A percentile compares a stretch with the other conserved stretches of the same genome.
Evolutionary conservation across 208 protist species (phyloP).

Genomic region (Leishmania amazonensis): DNA sequence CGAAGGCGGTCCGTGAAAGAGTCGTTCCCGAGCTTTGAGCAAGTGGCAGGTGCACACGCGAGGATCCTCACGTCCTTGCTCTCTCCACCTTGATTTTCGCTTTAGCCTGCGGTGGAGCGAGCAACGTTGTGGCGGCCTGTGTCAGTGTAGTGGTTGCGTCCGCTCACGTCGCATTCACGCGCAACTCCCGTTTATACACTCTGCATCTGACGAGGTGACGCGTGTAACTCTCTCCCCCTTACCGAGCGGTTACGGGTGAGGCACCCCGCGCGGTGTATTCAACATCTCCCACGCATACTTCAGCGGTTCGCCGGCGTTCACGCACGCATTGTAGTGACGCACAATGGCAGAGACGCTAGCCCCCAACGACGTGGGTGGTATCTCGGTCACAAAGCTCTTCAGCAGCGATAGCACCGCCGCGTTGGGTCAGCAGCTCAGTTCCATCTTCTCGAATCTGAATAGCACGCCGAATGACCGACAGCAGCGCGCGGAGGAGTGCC

Average conservation of each 20-base stretch:
- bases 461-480: conserved; percentile 51
- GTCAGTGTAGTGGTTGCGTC: neutral
- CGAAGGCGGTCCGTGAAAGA: neutral
- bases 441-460: conserved; percentile 80
- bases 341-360: conserved; percentile 26
- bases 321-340: neutral
- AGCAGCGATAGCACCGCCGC: conserved; percentile 59
- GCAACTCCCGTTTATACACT: neutral
- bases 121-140: neutral
- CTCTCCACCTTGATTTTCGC: neutral
- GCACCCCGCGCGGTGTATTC: too few species aligned
- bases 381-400: conserved; percentile 18
- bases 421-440: conserved; percentile 65
- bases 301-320: neutral
- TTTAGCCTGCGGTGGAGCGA: neutral
- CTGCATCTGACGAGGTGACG: neutral
- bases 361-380: conserved; percentile 13
- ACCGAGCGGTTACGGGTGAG: neutral
- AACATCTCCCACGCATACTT: neutral
- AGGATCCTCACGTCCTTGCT: neutral
- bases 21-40: neutral
- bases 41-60: neutral
- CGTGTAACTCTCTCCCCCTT: neutral
- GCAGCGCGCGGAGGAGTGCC: conserved; percentile 70
- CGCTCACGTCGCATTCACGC: neutral